These are phyloP conservation scores for Tephrocybe sp. DNA, from an alignment of 768 basidiomycete species.

Conservation along the genomic window DNA sequence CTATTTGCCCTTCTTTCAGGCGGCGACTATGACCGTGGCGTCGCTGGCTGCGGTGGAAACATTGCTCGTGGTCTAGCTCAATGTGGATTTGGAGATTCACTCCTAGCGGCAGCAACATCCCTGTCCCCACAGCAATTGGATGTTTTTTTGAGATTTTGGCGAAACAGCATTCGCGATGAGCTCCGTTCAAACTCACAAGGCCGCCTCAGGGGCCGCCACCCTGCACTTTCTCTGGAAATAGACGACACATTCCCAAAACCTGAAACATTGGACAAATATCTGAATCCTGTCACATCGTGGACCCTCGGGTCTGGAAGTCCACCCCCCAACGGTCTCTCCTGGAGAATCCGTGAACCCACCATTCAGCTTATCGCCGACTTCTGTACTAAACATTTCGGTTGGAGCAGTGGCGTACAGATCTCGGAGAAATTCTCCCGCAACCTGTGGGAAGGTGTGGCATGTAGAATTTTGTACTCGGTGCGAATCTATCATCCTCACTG, in stretches of 20 bases:
- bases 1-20: constrained; percentile 63
- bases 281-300: not conserved
- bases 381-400: not conserved
- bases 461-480: not conserved
- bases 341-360: not conserved
- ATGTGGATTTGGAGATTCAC: constrained; percentile 56
- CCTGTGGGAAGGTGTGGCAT: not conserved
- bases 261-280: not conserved
- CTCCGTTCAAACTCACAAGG: not conserved
- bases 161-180: not conserved
- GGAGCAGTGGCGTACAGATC: not conserved
- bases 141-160: not conserved
- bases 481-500: not conserved
- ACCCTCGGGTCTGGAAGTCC: not conserved
- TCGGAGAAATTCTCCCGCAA: not conserved
- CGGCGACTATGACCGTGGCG: constrained; percentile 48
- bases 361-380: not conserved
- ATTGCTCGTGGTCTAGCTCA: constrained; percentile 57
- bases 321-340: not conserved
- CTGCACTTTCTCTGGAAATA: not conserved
- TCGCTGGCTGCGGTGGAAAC: constrained; percentile 39
- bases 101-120: constrained; percentile 20
- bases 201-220: not conserved
- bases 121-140: too few relatives aligned
- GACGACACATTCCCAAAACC: not conserved